Evolutionary conservation across 2,329 filamentous ascomycete species (phyloP).

Genomic region (Monilinia aucupariae): DNA sequence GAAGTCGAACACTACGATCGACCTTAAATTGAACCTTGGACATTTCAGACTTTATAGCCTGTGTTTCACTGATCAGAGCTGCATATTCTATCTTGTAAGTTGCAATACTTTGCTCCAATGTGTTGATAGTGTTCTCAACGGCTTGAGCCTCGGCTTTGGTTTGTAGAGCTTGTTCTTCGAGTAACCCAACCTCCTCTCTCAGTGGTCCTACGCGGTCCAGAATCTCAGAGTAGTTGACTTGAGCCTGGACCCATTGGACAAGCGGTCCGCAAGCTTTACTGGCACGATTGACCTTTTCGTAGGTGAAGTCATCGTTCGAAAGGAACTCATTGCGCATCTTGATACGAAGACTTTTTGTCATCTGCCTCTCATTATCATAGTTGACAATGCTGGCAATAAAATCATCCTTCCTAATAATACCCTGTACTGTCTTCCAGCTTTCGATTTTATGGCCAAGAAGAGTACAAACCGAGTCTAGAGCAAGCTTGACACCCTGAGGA

Average conservation of each 20-base stretch:
- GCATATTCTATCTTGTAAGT: slow-evolving; percentile 97
- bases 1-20: slow-evolving; percentile 85
- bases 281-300: slow-evolving; percentile 91
- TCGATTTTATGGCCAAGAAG: slow-evolving; percentile 83
- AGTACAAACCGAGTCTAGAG: slow-evolving; percentile 93
- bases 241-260: slow-evolving; percentile 93
- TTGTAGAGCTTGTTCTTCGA: slow-evolving; percentile 83
- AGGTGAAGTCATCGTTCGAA: slow-evolving; percentile 91
- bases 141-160: slow-evolving; percentile 92
- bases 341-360: slow-evolving; percentile 74
- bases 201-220: slow-evolving; percentile 89
- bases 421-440: slow-evolving; percentile 88
- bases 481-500: slow-evolving; percentile 82
- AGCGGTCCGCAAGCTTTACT: slow-evolving; percentile 95
- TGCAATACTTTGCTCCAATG: slow-evolving; percentile 83
- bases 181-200: slow-evolving; percentile 77
- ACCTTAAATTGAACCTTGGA: slow-evolving; percentile 95
- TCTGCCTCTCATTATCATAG: slow-evolving; percentile 91
- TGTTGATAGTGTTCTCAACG: slow-evolving; percentile 79
- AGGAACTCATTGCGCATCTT: slow-evolving; percentile 94
- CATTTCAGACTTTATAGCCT: slow-evolving; percentile 98
- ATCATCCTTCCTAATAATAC: slow-evolving; percentile 83
- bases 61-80: slow-evolving; percentile 89
- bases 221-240: slow-evolving; percentile 97
- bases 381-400: slow-evolving; percentile 98